Evolutionary conservation across 352 stramenopile species (phyloP).

Genomic region (Phytophthora pini): DNA sequence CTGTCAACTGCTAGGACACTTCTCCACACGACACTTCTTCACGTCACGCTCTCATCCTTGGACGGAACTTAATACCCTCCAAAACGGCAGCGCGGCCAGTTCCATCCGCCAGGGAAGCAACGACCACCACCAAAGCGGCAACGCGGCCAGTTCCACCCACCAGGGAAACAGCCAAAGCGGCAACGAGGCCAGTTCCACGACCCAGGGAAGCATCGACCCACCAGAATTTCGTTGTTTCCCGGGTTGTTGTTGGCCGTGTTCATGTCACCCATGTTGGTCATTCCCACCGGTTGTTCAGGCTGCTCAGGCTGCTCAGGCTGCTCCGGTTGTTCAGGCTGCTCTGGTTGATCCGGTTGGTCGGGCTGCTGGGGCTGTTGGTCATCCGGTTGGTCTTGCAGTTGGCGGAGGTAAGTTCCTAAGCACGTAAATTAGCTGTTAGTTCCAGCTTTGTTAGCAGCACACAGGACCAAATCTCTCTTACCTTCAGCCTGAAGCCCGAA

Average conservation of each 20-base stretch:
- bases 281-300: neutral
- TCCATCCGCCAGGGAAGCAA: constrained; percentile 11
- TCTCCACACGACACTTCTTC: neutral
- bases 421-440: neutral
- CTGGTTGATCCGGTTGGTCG: constrained; percentile 2
- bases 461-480: neutral
- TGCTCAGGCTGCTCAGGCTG: constrained; percentile 1
- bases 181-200: constrained; percentile 31
- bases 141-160: constrained; percentile 22
- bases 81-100: constrained; percentile 16
- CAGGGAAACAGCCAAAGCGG: constrained; percentile 20
- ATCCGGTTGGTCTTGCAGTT: constrained; percentile 23
- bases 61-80: neutral
- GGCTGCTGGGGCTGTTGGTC: constrained; percentile 9
- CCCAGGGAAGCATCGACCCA: constrained; percentile 17
- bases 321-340: neutral
- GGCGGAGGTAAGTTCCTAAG: constrained; percentile 17
- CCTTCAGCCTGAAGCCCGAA: constrained; percentile 9
- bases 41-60: too few relatives aligned
- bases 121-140: constrained; percentile 18
- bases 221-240: constrained; percentile 11
- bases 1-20: neutral
- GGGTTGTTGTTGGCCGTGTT: neutral
- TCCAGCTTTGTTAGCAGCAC: neutral
- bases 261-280: constrained; percentile 6